Evolutionary conservation across 345 rosid genomes (phyloP).

Genomic region (Populus ilicifolia): DNA sequence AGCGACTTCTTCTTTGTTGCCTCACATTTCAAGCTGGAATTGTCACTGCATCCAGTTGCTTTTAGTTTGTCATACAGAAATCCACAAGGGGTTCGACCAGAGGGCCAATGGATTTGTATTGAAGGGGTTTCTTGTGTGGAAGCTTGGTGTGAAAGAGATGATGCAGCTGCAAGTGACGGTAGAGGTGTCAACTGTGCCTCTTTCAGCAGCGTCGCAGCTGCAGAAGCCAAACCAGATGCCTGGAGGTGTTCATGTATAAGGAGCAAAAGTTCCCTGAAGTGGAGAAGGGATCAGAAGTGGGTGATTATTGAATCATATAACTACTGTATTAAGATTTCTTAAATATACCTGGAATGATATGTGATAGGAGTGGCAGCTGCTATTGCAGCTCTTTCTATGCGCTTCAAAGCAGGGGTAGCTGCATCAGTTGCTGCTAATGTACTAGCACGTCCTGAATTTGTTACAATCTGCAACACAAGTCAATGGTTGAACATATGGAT

Average conservation of each 20-base stretch:
- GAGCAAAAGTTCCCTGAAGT: neutral
- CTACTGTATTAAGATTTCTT: neutral
- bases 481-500: constrained; percentile 11
- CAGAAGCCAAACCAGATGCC: constrained; percentile 72
- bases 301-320: neutral
- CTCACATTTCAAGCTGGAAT: constrained; percentile 42
- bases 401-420: constrained; percentile 92
- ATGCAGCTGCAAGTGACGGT: constrained; percentile 59
- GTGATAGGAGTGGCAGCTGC: constrained; percentile 98
- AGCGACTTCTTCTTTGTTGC: constrained; percentile 64
- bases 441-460: constrained; percentile 93
- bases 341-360: constrained; percentile 63
- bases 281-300: neutral
- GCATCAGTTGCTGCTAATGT: constrained; percentile 96
- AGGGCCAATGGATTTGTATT: constrained; percentile 78
- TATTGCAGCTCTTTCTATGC: constrained; percentile 97
- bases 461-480: constrained; percentile 65
- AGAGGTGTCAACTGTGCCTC: constrained; percentile 92
- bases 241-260: constrained; percentile 97
- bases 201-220: constrained; percentile 65
- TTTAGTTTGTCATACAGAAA: constrained; percentile 55
- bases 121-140: constrained; percentile 55
- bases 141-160: constrained; percentile 55
- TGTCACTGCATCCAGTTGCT: constrained; percentile 40
- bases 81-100: constrained; percentile 65